Evolutionary conservation across 1,284 basidiomycete genomes (phyloP).

Genomic region (Ganoderma multipileum): DNA sequence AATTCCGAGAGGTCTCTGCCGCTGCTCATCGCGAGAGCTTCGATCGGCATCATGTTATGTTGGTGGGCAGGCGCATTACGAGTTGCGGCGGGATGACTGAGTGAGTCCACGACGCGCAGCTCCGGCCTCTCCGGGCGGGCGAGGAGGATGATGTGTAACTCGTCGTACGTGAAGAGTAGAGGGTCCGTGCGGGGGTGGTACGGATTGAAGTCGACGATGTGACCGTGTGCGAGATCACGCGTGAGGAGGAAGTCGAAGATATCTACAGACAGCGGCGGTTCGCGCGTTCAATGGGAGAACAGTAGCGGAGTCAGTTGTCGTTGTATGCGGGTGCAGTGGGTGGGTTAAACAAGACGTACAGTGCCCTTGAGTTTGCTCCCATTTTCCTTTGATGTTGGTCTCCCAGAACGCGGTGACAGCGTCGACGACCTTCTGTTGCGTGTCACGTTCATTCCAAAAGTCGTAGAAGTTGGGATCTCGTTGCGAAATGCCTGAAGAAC

Average conservation of each 20-base stretch:
- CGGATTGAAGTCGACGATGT: slow-evolving; percentile 92
- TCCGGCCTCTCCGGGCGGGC: slow-evolving; percentile 46
- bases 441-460: slow-evolving; percentile 74
- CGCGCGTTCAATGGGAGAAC: background rate
- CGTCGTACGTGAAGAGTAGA: slow-evolving; percentile 85
- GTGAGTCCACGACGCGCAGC: slow-evolving; percentile 77
- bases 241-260: slow-evolving; percentile 89
- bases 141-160: slow-evolving; percentile 60
- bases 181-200: slow-evolving; percentile 88
- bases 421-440: slow-evolving; percentile 59
- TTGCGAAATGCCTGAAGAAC: slow-evolving; percentile 78
- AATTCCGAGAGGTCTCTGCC: slow-evolving; percentile 81
- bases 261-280: slow-evolving; percentile 54
- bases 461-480: slow-evolving; percentile 93
- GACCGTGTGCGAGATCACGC: slow-evolving; percentile 75
- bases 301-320: slow-evolving; percentile 5
- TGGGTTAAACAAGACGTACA: slow-evolving; percentile 58
- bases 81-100: slow-evolving; percentile 68
- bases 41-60: slow-evolving; percentile 93
- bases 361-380: slow-evolving; percentile 59
- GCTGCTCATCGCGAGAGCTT: slow-evolving; percentile 81
- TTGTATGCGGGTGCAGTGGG: background rate
- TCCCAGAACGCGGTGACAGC: slow-evolving; percentile 74
- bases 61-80: slow-evolving; percentile 78
- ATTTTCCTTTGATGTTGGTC: slow-evolving; percentile 64